A percentile compares a stretch with the other conserved stretches of the same genome.
Evolutionary conservation across 768 basidiomycete species (phyloP).

Genomic region (Collybia sp.): DNA sequence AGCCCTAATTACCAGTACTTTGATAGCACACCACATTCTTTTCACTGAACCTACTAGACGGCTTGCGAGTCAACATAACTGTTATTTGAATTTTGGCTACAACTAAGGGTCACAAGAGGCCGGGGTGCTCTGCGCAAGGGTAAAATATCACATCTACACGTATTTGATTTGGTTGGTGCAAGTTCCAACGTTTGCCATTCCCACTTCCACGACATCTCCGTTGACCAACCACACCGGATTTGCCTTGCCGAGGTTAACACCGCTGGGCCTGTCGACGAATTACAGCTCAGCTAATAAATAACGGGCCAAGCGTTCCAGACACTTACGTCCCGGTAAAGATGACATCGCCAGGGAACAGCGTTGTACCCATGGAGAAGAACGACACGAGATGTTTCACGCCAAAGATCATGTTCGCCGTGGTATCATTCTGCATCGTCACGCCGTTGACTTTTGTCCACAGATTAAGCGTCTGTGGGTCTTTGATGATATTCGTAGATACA

Average conservation of each 20-base stretch:
- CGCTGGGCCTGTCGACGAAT: constrained; percentile 8
- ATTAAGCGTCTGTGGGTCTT: constrained; percentile 32
- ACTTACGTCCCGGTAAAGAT: constrained; percentile 40
- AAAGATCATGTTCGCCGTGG: constrained; percentile 38
- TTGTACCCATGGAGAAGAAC: constrained; percentile 42
- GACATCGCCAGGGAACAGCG: constrained; percentile 34
- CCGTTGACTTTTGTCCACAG: constrained; percentile 39
- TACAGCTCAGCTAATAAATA: neutral
- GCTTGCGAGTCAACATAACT: too few species aligned
- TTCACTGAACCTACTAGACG: too few species aligned
- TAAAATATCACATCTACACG: neutral
- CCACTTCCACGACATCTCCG: constrained; percentile 21
- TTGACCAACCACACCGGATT: constrained; percentile 18
- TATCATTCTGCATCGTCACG: constrained; percentile 31
- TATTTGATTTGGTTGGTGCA: constrained; percentile 13
- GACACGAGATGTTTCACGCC: constrained; percentile 32
- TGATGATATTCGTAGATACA: constrained; percentile 30
- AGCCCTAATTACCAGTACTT: too few species aligned
- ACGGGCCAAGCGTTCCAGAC: too few species aligned
- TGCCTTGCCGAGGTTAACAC: constrained; percentile 15
- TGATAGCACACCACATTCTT: too few species aligned
- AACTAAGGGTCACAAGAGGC: too few species aligned
- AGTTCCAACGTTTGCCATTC: constrained; percentile 19
- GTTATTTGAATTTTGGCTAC: too few species aligned
- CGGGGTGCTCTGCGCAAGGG: too few species aligned